Evolutionary conservation across 2,329 filamentous ascomycete genomes (phyloP).

Genomic region (Trichoderma endophyticum): DNA sequence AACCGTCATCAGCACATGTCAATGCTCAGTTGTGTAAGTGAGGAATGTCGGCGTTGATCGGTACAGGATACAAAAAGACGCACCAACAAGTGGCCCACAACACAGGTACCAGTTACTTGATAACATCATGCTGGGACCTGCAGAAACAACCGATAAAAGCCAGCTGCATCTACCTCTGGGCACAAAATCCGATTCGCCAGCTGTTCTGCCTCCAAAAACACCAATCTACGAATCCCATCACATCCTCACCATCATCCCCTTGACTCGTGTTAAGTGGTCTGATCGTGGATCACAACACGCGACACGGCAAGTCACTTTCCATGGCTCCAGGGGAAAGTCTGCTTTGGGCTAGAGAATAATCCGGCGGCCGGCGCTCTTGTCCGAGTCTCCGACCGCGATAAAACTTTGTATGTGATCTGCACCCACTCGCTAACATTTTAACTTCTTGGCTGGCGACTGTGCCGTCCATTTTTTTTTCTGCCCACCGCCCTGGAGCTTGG

Average conservation of each 20-base stretch:
- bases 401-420: background rate
- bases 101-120: background rate
- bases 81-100: accelerated
- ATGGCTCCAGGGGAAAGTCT: conserved; percentile 7
- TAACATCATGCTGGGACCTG: background rate
- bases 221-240: background rate
- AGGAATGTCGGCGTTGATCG: background rate
- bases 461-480: background rate
- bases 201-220: background rate
- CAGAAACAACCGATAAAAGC: background rate
- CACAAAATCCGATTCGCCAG: background rate
- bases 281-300: conserved; percentile 10
- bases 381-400: conserved; percentile 14
- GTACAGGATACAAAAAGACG: background rate
- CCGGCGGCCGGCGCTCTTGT: background rate
- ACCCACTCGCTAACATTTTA: background rate
- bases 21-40: background rate
- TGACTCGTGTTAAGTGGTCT: conserved; percentile 12
- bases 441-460: background rate
- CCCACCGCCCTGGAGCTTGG: conserved; percentile 2
- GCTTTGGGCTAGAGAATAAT: background rate
- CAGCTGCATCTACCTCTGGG: background rate
- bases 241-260: background rate
- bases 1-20: background rate
- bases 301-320: background rate